phyloP scores from a whole-genome alignment of 441 rosid species.

The Isatis lusitanica region DNA sequence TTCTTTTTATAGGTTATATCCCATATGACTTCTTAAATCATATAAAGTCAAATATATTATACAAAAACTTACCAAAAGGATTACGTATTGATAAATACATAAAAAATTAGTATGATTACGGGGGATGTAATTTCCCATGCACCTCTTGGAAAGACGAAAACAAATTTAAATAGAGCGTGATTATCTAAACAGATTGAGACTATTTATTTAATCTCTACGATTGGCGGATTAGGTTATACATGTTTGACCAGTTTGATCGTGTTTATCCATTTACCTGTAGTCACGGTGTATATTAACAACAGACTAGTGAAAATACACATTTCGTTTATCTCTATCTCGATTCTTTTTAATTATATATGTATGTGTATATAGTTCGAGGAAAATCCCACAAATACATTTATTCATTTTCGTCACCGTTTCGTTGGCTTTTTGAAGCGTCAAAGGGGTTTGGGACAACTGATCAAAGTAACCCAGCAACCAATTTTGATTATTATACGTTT shows the following conservation, averaged over 20 bases:
- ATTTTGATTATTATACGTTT: not conserved
- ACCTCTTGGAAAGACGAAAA: not conserved
- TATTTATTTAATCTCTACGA: not conserved
- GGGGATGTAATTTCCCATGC: conserved; percentile 14
- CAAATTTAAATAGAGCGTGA: not conserved
- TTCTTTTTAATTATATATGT: not conserved
- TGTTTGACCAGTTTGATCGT: conserved; percentile 3
- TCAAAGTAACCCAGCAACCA: conserved; percentile 1
- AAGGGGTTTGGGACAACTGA: not conserved
- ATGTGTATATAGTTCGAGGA: not conserved
- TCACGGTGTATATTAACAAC: not conserved
- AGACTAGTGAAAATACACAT: not conserved
- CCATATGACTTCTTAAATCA: not conserved
- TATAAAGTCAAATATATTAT: conserved; percentile 19
- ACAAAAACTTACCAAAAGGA: not conserved
- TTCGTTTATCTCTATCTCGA: not conserved
- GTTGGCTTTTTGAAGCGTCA: conserved; percentile 16
- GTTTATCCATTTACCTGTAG: conserved; percentile 7
- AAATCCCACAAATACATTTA: not conserved
- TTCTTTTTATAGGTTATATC: not conserved
- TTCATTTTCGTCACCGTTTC: not conserved
- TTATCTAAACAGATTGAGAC: not conserved
- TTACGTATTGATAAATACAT: not conserved
- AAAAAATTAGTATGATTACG: not conserved
- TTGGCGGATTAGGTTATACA: not conserved